Base-by-base conservation (phyloP, 1,139 yeast genomes). In the Pichia sp. region DNA sequence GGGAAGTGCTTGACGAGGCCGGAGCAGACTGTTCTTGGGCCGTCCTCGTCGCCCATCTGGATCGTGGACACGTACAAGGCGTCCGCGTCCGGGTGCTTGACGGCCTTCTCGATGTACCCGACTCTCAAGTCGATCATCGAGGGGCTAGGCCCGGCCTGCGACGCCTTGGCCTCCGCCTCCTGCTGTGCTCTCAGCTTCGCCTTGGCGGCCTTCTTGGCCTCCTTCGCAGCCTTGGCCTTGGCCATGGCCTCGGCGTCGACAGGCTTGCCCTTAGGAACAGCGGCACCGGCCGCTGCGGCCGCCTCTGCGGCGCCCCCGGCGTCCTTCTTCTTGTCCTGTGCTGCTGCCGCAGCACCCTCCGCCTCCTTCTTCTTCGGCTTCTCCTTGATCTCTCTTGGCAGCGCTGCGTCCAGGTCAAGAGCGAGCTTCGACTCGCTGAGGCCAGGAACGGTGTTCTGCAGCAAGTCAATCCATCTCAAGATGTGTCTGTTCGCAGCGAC, bases 41-140 rank as follows among this genome's bases (percentile, higher is more conserved):
- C 96, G 67, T 88, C 95, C 62, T 78, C 92, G 67, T 93, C 99
- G 62, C 99, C 99, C 79, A 90, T 85, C 61, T 95, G 90, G 67
- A 95, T 93, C 54, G 99, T 93, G 38, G 98, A 92, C 59, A 93
- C 96, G 71, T 95, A 95, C 67, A 95, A 79, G 4, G 96, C 80
- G 73, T 95, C 99, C 43, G 99, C 99, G 70, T 95, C 95, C 60
- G 99, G 99, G 75, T 95, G 99, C 74, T 89, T 89, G 68, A 88
- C 80, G 51, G 97, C 97, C 77, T 93, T 93, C 75, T 92, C 92
- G 67, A 95, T 95, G 79, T 85, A 90, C 50, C 99, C 99, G 58
- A 93, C 97, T 70, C 96, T 84, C 74, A 93, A 83, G 69, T 92
- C 97, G 68, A 93, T 82, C 80, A 86, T 77, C 38, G 95, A 81